Conservation (phyloP, 2,329 filamentous ascomycete species). For the Ceratocystis papillata region DNA sequence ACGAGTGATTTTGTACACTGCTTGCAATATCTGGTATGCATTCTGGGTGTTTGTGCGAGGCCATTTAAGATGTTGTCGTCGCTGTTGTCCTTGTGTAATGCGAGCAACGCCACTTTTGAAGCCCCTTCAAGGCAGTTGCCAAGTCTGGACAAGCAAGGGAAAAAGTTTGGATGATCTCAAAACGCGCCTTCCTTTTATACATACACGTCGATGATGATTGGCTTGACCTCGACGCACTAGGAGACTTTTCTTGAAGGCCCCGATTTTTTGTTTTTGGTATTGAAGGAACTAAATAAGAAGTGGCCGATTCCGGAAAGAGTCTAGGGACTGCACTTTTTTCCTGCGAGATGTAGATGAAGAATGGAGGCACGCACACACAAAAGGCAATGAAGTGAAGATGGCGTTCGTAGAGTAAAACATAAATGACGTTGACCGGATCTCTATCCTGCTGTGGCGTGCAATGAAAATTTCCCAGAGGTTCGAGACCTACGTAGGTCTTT, state of each 20-base stretch:
- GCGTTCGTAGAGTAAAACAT: background rate
- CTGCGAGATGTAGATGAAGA: background rate
- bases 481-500: background rate
- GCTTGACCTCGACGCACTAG: background rate
- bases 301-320: constrained; percentile 1
- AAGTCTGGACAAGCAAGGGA: background rate
- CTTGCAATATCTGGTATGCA: no score
- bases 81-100: constrained; percentile 5
- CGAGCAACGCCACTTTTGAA: background rate
- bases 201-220: background rate
- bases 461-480: background rate
- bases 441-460: background rate
- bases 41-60: no score
- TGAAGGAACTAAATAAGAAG: background rate
- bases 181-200: background rate
- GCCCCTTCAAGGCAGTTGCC: background rate
- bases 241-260: background rate
- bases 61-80: no score
- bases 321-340: no score
- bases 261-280: background rate
- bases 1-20: background rate
- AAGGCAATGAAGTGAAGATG: background rate
- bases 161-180: constrained; percentile 11
- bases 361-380: background rate
- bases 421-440: background rate